Evolutionary conservation across 257 asterid genomes (phyloP), one percentile per base, ranked within the genome.

Genomic region (Plantago major): DNA sequence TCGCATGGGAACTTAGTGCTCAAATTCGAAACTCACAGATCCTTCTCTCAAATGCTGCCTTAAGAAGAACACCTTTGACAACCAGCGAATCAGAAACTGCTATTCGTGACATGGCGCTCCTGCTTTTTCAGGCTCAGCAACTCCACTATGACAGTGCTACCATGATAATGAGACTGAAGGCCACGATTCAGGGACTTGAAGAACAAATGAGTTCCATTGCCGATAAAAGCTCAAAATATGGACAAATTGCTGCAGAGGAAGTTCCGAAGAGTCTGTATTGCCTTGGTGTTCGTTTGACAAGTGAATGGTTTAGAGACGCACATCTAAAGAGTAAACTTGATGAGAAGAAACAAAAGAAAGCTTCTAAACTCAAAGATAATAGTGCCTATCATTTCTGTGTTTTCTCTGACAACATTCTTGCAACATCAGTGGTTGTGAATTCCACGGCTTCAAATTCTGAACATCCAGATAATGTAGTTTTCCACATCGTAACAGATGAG

Each of bases 1-100:
- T 84, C 45, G 92, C 92, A 7, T 84, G 92, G 92, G 92, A 84
- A 44, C 81, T 84, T 42, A 75, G 92, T 67, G 88, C 86, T 17
- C 88, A 73, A 66, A 84, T 84, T 51, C 86, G 81, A 9, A 79
- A 79, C 58, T 81, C 86, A 3, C 88, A 81, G 73, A 67, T 77
- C 44, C 84, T 84, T 26, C 78, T 84, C 43, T 84, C 88, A 30
- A 79, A 77, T 17, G 84, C 88, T n/a, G 88, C 88, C 71, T 59
- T 67, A 38, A 73, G 88, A 50, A 63, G 84, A 71, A 77, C 79
- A 55, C 86, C 88, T 30, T 60, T 84, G 54, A 77, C 86, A 18
- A 62, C 73, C 60, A 71, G 70, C 3, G 92, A 81, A 74, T 74
- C 92, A 12, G 86, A 70, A 70, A 49, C 78, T 10, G 78, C 80